phyloP scores from a whole-genome alignment of 139 green algal species.

The Tetradesmus lagerheimii region DNA sequence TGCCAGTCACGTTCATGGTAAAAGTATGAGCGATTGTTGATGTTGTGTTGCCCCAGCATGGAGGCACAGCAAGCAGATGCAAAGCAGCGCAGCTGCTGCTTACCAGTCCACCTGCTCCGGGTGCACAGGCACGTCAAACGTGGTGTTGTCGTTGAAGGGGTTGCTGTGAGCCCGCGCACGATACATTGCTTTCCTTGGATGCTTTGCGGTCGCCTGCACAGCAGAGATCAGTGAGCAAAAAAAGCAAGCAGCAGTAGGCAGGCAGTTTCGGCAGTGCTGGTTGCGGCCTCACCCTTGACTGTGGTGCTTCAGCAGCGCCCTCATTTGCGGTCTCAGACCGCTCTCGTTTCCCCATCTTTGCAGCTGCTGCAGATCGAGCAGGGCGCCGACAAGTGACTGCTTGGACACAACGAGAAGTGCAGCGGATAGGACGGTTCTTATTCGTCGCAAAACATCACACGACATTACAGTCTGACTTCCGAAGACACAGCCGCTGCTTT shows the following conservation, averaged over 20 bases:
- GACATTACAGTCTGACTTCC: neutral
- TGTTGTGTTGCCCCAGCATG: neutral
- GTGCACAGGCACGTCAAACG: conserved; percentile 79
- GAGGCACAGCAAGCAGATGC: neutral
- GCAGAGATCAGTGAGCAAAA: neutral
- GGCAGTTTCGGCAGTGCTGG: neutral
- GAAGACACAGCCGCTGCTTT: too few relatives aligned
- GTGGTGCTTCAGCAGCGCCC: neutral
- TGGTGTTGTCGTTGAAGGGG: conserved; percentile 87
- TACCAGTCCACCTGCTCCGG: conserved; percentile 83
- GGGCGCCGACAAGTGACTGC: neutral
- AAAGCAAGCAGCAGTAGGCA: neutral
- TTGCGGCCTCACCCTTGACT: neutral
- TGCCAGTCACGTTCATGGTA: too few relatives aligned
- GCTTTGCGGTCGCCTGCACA: conserved; percentile 41
- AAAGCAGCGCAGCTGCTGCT: neutral
- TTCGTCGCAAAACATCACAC: neutral
- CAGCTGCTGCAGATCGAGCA: conserved; percentile 4
- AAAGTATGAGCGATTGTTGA: neutral
- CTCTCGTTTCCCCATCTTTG: conserved; percentile 12
- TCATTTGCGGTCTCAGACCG: neutral
- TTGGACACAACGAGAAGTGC: neutral
- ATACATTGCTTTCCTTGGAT: conserved; percentile 89
- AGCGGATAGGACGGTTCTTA: neutral
- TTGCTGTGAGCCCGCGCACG: conserved; percentile 96